A percentile compares a stretch with the other conserved stretches of the same genome.
These are phyloP conservation scores for Agrocybe pediades DNA, from an alignment of 768 basidiomycete species.

Conservation along the genomic window DNA sequence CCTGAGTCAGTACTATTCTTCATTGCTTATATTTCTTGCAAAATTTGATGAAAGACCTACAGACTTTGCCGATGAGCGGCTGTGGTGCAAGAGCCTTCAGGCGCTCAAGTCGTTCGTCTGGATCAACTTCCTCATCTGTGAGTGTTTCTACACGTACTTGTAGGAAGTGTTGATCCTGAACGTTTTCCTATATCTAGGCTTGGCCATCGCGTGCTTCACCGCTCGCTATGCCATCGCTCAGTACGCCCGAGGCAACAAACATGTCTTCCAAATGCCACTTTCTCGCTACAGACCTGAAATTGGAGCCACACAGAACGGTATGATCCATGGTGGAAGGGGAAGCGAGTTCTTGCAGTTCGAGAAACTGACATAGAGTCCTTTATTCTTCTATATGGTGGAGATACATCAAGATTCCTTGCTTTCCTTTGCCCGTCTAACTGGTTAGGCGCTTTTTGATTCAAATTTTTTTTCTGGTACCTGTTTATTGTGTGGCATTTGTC, in stretches of 20 bases:
- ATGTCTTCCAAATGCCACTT: constrained; percentile 52
- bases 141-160: constrained; percentile 20
- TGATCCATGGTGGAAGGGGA: constrained; percentile 15
- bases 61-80: constrained; percentile 44
- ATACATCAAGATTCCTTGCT: no score
- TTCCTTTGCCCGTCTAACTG: neutral
- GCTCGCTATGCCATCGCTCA: constrained; percentile 47
- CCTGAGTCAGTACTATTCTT: constrained; percentile 32
- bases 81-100: constrained; percentile 58
- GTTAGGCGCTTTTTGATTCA: neutral
- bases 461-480: neutral
- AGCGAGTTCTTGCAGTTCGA: constrained; percentile 42
- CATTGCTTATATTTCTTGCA: neutral
- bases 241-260: constrained; percentile 45
- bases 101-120: constrained; percentile 60
- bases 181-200: constrained; percentile 33
- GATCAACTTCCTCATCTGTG: constrained; percentile 56
- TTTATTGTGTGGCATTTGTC: no score
- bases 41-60: neutral
- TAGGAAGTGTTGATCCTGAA: neutral
- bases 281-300: constrained; percentile 46
- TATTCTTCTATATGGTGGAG: neutral
- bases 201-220: constrained; percentile 40
- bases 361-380: constrained; percentile 21
- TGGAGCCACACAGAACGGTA: constrained; percentile 7